Percentiles rank a stretch among this genome's conserved stretches.
These are phyloP conservation scores for Populus ilicifolia DNA, from an alignment of 345 rosid species.

Conservation along the genomic window DNA sequence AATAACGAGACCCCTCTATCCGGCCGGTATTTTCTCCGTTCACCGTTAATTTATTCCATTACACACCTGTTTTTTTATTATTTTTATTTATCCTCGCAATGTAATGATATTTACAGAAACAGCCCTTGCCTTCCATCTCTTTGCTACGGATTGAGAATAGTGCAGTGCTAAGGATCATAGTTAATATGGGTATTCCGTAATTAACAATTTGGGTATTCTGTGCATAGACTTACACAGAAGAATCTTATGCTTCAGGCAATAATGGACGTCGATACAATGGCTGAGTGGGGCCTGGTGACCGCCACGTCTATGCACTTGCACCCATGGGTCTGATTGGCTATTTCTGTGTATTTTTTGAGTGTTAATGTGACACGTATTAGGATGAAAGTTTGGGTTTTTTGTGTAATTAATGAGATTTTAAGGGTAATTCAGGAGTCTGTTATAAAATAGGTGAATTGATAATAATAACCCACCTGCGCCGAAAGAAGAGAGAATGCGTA, in stretches of 20 bases:
- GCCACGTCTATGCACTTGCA: slow-evolving; percentile 1
- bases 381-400: neutral
- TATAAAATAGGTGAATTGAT: neutral
- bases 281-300: neutral
- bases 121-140: neutral
- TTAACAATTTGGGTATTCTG: slow-evolving; percentile 1
- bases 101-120: neutral
- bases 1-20: slow-evolving; percentile 33
- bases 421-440: slow-evolving; percentile 1
- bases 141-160: neutral
- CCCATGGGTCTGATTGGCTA: neutral
- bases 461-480: slow-evolving; percentile 15
- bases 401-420: neutral
- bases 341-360: neutral
- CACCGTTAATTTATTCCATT: slow-evolving; percentile 23
- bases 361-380: slow-evolving; percentile 1
- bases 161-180: neutral
- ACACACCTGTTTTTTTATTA: neutral
- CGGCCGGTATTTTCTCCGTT: slow-evolving; percentile 38
- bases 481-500: neutral
- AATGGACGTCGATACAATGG: neutral
- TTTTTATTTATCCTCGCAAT: slow-evolving; percentile 8
- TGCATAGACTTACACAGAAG: slow-evolving; percentile 18
- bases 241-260: neutral
- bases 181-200: neutral